A percentile compares a stretch with the other conserved stretches of the same genome.
These are phyloP conservation scores for Cetradonia linearis DNA, from an alignment of 495 filamentous ascomycete species.

Conservation along the genomic window DNA sequence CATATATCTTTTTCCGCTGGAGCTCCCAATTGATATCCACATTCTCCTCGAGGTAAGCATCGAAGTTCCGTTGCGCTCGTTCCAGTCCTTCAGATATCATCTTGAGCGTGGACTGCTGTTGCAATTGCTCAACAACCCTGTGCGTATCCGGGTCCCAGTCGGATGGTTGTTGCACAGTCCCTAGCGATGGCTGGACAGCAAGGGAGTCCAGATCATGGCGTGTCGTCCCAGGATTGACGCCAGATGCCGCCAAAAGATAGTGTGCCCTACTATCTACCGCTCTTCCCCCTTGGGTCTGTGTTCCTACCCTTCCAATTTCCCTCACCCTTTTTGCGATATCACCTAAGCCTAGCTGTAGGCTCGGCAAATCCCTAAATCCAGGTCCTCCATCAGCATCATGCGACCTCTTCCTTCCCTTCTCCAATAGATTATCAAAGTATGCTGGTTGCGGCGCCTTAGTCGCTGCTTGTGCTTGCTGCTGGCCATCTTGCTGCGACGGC, in stretches of 20 bases:
- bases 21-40: slow-evolving; percentile 92
- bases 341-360: slow-evolving; percentile 70
- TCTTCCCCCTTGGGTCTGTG: slow-evolving; percentile 37
- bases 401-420: slow-evolving; percentile 53
- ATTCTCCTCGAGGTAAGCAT: slow-evolving; percentile 84
- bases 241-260: slow-evolving; percentile 83
- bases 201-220: slow-evolving; percentile 64
- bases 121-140: slow-evolving; percentile 68
- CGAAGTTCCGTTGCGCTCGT: slow-evolving; percentile 79
- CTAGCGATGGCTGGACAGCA: slow-evolving; percentile 37
- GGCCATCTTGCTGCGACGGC: slow-evolving; percentile 26
- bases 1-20: slow-evolving; percentile 82
- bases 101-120: slow-evolving; percentile 80
- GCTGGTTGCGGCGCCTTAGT: slow-evolving; percentile 40
- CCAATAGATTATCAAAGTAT: slow-evolving; percentile 80
- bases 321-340: slow-evolving; percentile 78
- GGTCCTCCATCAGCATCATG: slow-evolving; percentile 31
- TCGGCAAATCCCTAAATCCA: slow-evolving; percentile 41
- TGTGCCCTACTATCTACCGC: slow-evolving; percentile 60
- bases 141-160: slow-evolving; percentile 67
- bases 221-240: slow-evolving; percentile 66
- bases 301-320: slow-evolving; percentile 53
- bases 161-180: slow-evolving; percentile 36
- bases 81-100: slow-evolving; percentile 84
- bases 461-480: slow-evolving; percentile 25